Evolutionary conservation across 345 rosid genomes (phyloP).

Genomic region (Gossypium anomalum): DNA sequence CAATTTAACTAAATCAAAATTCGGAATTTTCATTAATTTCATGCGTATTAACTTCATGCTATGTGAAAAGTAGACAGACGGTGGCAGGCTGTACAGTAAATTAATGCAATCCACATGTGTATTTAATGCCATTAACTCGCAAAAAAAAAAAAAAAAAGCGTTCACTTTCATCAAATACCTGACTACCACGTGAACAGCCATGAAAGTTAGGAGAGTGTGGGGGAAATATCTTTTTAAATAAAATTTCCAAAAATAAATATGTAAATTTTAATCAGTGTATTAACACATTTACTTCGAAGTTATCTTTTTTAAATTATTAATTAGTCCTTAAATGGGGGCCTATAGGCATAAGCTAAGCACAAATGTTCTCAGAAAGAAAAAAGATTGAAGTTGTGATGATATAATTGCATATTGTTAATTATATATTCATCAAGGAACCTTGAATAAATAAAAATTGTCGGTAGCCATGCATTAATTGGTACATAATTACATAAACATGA

Average conservation of each 20-base stretch:
- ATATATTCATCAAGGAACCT: not conserved
- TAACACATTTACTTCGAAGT: too few species aligned
- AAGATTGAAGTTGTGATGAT: not conserved
- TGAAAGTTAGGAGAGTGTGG: not conserved
- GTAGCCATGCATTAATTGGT: not conserved
- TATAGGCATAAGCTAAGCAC: too few species aligned
- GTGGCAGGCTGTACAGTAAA: not conserved
- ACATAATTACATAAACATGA: too few species aligned
- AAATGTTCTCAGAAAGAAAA: too few species aligned
- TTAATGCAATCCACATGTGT: not conserved
- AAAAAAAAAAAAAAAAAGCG: not conserved
- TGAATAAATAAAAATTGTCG: not conserved
- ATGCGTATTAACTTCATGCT: too few species aligned
- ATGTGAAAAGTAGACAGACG: too few species aligned
- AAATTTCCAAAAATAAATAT: too few species aligned
- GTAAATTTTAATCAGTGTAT: too few species aligned
- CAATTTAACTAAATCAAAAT: too few species aligned
- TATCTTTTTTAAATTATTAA: too few species aligned
- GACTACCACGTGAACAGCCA: slow-evolving; percentile 6
- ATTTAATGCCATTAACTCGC: not conserved
- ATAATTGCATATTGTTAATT: not conserved
- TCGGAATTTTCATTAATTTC: too few species aligned
- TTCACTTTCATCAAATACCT: not conserved
- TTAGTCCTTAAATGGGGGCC: too few species aligned
- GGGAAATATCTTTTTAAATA: not conserved